These are phyloP conservation scores for Malus fusca DNA, from an alignment of 306 rosid species.

Conservation along the genomic window DNA sequence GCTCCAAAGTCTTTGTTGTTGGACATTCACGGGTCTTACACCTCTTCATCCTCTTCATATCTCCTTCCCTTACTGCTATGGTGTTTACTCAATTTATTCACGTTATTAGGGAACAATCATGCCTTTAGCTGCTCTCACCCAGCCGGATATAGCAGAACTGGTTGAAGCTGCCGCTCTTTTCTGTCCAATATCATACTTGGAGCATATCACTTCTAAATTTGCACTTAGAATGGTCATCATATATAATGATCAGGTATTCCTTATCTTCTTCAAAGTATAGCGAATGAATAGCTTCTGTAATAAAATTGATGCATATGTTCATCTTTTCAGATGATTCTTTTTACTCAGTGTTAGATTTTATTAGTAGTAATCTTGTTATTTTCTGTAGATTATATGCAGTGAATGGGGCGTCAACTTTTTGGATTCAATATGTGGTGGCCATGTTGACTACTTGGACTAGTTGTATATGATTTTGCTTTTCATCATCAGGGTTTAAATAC, in stretches of 20 bases:
- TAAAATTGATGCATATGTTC: slow-evolving; percentile 23
- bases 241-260: slow-evolving; percentile 74
- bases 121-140: slow-evolving; percentile 65
- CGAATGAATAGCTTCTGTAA: slow-evolving; percentile 6
- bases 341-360: slow-evolving; percentile 10
- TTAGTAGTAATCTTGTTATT: not conserved
- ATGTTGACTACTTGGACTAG: slow-evolving; percentile 22
- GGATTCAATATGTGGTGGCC: slow-evolving; percentile 69
- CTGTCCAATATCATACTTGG: slow-evolving; percentile 78
- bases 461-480: too few relatives aligned
- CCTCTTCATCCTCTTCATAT: slow-evolving; percentile 14
- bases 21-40: slow-evolving; percentile 89
- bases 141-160: slow-evolving; percentile 57
- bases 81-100: slow-evolving; percentile 7
- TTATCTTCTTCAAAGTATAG: not conserved
- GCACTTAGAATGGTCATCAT: slow-evolving; percentile 54
- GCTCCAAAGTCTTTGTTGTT: slow-evolving; percentile 59
- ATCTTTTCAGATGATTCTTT: slow-evolving; percentile 45
- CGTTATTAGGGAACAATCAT: slow-evolving; percentile 74
- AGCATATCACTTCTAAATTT: slow-evolving; percentile 55
- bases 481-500: too few relatives aligned
- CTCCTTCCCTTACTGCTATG: not conserved
- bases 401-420: slow-evolving; percentile 67
- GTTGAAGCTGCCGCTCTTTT: slow-evolving; percentile 88
- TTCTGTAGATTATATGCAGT: slow-evolving; percentile 36